phyloP scores from a whole-genome alignment of 2,329 filamentous ascomycete species.

The Tolypocladium sp. region DNA sequence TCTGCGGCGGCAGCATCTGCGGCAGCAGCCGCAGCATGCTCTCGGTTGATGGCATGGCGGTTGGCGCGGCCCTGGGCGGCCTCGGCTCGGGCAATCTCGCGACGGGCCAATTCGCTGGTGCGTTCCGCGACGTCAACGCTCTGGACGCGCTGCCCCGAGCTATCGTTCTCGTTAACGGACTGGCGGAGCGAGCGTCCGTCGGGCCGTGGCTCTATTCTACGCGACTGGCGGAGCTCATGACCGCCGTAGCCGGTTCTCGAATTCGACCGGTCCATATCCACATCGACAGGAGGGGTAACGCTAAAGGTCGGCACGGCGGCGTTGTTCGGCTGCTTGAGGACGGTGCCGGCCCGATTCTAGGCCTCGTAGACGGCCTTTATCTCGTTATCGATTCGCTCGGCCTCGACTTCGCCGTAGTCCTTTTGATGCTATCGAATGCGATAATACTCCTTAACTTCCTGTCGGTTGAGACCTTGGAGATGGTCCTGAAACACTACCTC shows the following conservation, averaged over 20 bases:
- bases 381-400: constrained; percentile 41
- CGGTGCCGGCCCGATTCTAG: constrained; percentile 29
- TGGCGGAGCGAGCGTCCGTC: constrained; percentile 18
- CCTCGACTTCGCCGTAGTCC: constrained; percentile 40
- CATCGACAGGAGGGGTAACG: constrained; percentile 10
- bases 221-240: constrained; percentile 33
- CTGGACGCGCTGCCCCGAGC: constrained; percentile 9
- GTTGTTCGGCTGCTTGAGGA: constrained; percentile 14
- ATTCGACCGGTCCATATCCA: constrained; percentile 3
- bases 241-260: constrained; percentile 14
- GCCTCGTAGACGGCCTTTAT: constrained; percentile 41
- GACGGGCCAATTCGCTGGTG: constrained; percentile 38
- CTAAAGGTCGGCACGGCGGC: constrained; percentile 9
- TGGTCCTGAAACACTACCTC: constrained; percentile 51
- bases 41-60: constrained; percentile 33
- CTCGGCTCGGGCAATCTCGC: constrained; percentile 43
- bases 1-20: too few relatives aligned
- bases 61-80: constrained; percentile 42
- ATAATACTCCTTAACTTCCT: constrained; percentile 55
- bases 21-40: too few relatives aligned
- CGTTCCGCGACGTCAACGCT: constrained; percentile 30
- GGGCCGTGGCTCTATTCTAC: constrained; percentile 26
- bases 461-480: constrained; percentile 37
- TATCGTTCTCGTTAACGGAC: constrained; percentile 11
- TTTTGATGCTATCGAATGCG: constrained; percentile 51